These are phyloP conservation scores for Aspergillus glaucus DNA, from an alignment of 2,329 filamentous ascomycete species.

Conservation along the genomic window DNA sequence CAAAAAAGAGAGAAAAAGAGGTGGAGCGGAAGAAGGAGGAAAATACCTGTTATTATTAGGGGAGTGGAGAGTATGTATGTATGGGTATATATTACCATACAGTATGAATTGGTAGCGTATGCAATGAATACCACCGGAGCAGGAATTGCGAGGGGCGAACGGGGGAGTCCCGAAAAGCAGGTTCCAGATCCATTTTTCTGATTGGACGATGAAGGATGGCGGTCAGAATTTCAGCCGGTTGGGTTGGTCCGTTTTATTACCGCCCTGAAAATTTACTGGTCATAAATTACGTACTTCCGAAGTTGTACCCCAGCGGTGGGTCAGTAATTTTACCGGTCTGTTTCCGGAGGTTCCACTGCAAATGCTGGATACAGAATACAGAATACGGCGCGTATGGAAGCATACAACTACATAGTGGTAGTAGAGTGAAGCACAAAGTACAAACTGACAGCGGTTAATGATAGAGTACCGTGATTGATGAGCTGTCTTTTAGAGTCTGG, in stretches of 20 bases:
- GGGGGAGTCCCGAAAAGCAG: slow-evolving; percentile 20
- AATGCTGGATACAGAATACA: too few relatives aligned
- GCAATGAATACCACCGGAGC: background rate
- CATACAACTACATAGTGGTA: background rate
- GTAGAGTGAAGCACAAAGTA: background rate
- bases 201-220: slow-evolving; percentile 11
- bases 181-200: slow-evolving; percentile 5
- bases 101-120: slow-evolving; percentile 7
- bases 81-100: slow-evolving; percentile 7
- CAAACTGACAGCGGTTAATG: background rate
- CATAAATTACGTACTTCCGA: slow-evolving; percentile 14
- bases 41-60: slow-evolving; percentile 15
- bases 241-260: too few relatives aligned
- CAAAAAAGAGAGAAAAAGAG: slow-evolving; percentile 12
- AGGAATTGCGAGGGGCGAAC: slow-evolving; percentile 16
- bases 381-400: too few relatives aligned
- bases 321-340: slow-evolving; percentile 23
- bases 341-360: slow-evolving; percentile 13
- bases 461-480: slow-evolving; percentile 1
- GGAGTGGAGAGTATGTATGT: slow-evolving; percentile 6
- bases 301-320: slow-evolving; percentile 18
- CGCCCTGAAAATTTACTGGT: background rate
- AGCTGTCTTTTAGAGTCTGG: slow-evolving; percentile 6
- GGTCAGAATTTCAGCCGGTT: slow-evolving; percentile 14
- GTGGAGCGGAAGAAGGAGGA: slow-evolving; percentile 16